Evolutionary conservation across 306 rosid genomes (phyloP), one percentile per base, ranked within the genome.

Genomic region (Quercus variabilis): DNA sequence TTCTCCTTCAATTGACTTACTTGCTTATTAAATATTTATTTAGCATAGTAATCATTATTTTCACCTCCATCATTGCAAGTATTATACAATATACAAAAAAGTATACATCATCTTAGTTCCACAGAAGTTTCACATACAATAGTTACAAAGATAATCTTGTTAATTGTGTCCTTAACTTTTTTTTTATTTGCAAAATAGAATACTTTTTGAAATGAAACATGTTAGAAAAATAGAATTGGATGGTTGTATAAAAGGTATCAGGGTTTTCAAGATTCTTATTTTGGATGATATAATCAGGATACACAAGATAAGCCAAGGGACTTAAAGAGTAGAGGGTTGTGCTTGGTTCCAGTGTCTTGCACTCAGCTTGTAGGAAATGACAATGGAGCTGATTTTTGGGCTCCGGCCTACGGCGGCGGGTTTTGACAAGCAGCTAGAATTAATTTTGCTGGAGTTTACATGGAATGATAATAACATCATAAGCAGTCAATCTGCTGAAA

Each of bases 331-430:
- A 89, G 88, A 86, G 98, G 98, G 79, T 68, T 94, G 72, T 92
- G 98, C 71, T 85, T 94, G 85, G 93, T 92, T 12, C 98, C 98
- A 0, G 81, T 92, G 49, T 89, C 97, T 57, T 89, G 88, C 89
- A 92, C 94, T 58, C 92, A 91, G 43, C 85, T 83, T 69, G 92
- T 94, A 82, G 97, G 92, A 76, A 87, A 79, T 59, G 92, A 90
- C 77, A 92, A 79, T 83, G 97, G 92, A 79, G 90, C 94, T 76
- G 94, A 90, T 84, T 92, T 89, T 20, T 94, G 98, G 97, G 86
- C 94, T 84, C 97, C 92, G 4, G 86, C 90, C 41, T 90, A 84
- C 41, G 94, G 88, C 56, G 71, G 76, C 74, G 88, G 86, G 21
- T 82, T 87, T 67, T 84, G 71, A 80, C 67, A 8, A 9, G 28